Evolutionary conservation across 2,329 filamentous ascomycete genomes (phyloP).

Genomic region (Penicillium rolfsii): DNA sequence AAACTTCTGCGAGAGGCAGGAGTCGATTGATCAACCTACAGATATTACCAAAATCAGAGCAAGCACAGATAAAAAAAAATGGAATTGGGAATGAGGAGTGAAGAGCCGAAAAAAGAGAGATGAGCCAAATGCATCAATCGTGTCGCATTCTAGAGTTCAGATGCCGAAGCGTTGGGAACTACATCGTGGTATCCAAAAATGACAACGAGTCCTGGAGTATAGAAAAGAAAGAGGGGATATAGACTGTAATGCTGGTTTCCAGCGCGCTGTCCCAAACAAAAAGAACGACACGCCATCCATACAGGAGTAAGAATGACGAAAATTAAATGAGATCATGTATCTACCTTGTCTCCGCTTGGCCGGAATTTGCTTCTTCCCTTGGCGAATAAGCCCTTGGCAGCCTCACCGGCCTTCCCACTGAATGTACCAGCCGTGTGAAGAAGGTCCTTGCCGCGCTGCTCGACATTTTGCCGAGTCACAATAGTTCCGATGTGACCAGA

Average conservation of each 20-base stretch:
- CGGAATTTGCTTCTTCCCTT: constrained; percentile 86
- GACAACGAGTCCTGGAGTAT: constrained; percentile 17
- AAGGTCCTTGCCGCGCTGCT: constrained; percentile 84
- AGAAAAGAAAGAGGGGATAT: constrained; percentile 12
- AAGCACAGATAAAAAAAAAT: constrained; percentile 13
- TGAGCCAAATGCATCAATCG: constrained; percentile 29
- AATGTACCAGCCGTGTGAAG: constrained; percentile 78
- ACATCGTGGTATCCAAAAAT: constrained; percentile 38
- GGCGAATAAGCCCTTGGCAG: constrained; percentile 86
- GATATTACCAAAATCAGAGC: constrained; percentile 38
- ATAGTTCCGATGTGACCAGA: constrained; percentile 44
- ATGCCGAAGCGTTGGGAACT: constrained; percentile 32
- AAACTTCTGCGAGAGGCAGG: constrained; percentile 32
- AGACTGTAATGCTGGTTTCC: constrained; percentile 19
- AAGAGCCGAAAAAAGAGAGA: constrained; percentile 9
- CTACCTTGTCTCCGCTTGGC: constrained; percentile 78
- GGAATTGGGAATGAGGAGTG: constrained; percentile 13
- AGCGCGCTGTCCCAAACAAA: constrained; percentile 16
- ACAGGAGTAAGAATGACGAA: constrained; percentile 13
- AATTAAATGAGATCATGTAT: constrained; percentile 46
- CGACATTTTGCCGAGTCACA: constrained; percentile 65
- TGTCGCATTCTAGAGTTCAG: constrained; percentile 35
- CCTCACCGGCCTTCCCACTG: constrained; percentile 71
- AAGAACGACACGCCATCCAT: background rate
- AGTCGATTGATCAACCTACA: constrained; percentile 37